phyloP scores from a whole-genome alignment of 768 basidiomycete genomes.

The Tulasnella calospora region DNA sequence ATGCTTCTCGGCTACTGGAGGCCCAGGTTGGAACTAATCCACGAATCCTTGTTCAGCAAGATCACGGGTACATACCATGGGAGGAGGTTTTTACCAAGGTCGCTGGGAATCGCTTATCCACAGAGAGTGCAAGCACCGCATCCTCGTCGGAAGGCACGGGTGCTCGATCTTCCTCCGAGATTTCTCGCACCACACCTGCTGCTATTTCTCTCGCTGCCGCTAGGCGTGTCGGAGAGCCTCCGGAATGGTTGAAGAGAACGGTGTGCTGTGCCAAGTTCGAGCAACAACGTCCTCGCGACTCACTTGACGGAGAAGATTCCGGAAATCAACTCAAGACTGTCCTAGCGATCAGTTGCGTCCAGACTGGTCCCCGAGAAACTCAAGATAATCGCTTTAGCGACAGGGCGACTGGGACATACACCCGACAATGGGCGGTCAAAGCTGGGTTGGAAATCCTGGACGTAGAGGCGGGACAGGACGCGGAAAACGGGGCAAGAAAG shows the following conservation, averaged over 20 bases:
- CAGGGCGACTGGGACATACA: conserved; percentile 47
- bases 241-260: conserved; percentile 80
- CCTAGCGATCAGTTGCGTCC: conserved; percentile 67
- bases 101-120: conserved; percentile 18
- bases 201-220: neutral
- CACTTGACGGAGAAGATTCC: conserved; percentile 6
- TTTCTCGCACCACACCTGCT: neutral
- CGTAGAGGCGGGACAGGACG: conserved; percentile 41
- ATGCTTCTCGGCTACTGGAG: conserved; percentile 84
- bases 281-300: conserved; percentile 32
- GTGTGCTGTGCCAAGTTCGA: conserved; percentile 82
- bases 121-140: conserved; percentile 20
- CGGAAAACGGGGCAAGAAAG: neutral
- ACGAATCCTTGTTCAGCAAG: conserved; percentile 74
- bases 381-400: conserved; percentile 35
- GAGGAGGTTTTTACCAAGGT: conserved; percentile 57
- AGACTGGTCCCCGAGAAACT: conserved; percentile 54
- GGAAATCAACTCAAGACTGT: conserved; percentile 42
- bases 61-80: conserved; percentile 80
- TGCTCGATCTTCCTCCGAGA: conserved; percentile 18
- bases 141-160: conserved; percentile 33
- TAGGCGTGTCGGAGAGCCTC: conserved; percentile 40
- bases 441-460: conserved; percentile 57
- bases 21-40: conserved; percentile 78
- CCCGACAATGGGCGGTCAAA: conserved; percentile 61